Base-by-base conservation (phyloP, 176 grass and related monocot genomes). In the Triticum dicoccoides region DNA sequence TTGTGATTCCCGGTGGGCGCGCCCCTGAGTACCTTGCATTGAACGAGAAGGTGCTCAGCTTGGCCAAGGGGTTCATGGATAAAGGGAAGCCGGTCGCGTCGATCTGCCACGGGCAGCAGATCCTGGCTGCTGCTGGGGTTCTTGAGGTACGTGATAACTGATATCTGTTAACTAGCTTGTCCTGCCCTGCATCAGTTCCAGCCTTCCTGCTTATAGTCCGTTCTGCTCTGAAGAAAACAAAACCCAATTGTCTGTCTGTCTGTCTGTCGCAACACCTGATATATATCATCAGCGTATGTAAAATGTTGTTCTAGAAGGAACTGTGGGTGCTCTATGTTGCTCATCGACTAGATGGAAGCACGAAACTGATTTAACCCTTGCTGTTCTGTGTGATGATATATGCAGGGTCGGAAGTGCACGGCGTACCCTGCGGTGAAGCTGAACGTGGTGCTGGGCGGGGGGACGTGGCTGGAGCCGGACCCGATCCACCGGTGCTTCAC, bases 391-490 rank as follows among this genome's bases (percentile, higher is more conserved):
- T 2, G 14, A 69, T 67, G 80, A 39, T 52, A 39, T 10, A 23
- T 73, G 47, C 41, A 94, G 97, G 97, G 97, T 5, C 91, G 68
- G 78, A 99, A 91, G 65, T 96, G 97, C 94, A 96, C 97, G 0
- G 97, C 97, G 39, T 98, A 98, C 67, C 97, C 97, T 0, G 93
- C 97, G 0, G 97, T 98, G 25, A 98, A 96, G 85, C 88, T 99
- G 20, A 94, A 99, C 82, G 90, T 99, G 73, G 90, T 99, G 59
- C 89, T 99, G 4, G 94, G 82, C 0, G 97, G 93, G 1, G 97
- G 82, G 4, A 94, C 93, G 42, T 98, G 97, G 97, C 80, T 96
- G 82, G 94, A 98, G 61, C 97, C 97, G 8, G 49, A 96, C 5
- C 97, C 97, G 0, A 96, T 96, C 12, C 62, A 94, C 85, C 93